These are phyloP conservation scores for Dothistroma pini DNA, from an alignment of 2,329 filamentous ascomycete species.

Conservation along the genomic window DNA sequence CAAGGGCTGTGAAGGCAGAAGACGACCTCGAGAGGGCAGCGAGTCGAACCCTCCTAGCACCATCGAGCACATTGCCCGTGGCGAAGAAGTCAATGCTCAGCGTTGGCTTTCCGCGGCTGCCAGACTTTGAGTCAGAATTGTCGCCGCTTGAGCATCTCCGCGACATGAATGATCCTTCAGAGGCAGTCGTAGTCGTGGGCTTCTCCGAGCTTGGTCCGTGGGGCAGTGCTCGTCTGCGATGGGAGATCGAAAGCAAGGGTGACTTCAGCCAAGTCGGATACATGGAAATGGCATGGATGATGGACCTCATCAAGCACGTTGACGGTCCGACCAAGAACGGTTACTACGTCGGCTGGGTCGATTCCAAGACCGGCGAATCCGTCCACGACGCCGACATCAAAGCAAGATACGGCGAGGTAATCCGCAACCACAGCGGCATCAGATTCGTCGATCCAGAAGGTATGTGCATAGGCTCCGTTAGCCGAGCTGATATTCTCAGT, in stretches of 20 bases:
- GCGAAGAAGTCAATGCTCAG: constrained; percentile 97
- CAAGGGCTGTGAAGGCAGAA: constrained; percentile 68
- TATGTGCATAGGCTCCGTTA: too few species aligned
- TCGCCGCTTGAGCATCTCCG: constrained; percentile 87
- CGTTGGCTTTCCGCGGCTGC: constrained; percentile 87
- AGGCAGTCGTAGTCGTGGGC: constrained; percentile 94
- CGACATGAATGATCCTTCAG: constrained; percentile 98
- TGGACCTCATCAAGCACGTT: constrained; percentile 99
- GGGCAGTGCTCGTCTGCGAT: constrained; percentile 96
- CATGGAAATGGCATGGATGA: constrained; percentile 99
- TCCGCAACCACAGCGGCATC: constrained; percentile 94
- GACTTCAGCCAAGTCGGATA: constrained; percentile 97
- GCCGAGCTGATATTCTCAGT: too few species aligned
- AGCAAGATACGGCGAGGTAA: constrained; percentile 92
- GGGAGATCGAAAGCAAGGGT: constrained; percentile 98
- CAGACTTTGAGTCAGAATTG: constrained; percentile 87
- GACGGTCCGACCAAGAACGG: constrained; percentile 95
- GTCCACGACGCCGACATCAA: constrained; percentile 99
- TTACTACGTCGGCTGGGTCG: constrained; percentile 95
- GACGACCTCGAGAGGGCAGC: constrained; percentile 73
- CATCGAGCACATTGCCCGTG: constrained; percentile 85
- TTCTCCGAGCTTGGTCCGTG: constrained; percentile 95
- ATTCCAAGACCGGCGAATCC: constrained; percentile 87
- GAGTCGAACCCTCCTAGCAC: constrained; percentile 98
- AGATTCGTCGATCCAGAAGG: constrained; percentile 94